phyloP scores from a whole-genome alignment of 1,284 basidiomycete species.

The Trichosporon sp. region DNA sequence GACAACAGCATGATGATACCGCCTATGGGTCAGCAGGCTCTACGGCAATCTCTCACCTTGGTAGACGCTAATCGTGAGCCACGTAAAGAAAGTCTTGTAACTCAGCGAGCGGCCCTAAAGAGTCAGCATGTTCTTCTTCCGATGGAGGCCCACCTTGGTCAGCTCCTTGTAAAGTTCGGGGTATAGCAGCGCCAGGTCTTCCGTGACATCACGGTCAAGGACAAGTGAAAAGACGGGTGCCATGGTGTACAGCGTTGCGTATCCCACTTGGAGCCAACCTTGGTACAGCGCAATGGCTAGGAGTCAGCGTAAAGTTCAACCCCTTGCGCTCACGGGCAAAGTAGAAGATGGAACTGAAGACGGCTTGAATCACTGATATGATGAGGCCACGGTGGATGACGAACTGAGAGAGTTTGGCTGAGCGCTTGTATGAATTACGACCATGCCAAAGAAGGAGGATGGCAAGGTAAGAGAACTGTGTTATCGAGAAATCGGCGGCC shows the following conservation, averaged over 20 bases:
- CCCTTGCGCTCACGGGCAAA: slow-evolving; percentile 63
- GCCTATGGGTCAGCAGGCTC: slow-evolving; percentile 53
- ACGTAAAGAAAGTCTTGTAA: slow-evolving; percentile 96
- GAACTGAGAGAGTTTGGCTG: slow-evolving; percentile 95
- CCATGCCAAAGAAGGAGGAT: slow-evolving; percentile 86
- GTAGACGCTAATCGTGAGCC: slow-evolving; percentile 96
- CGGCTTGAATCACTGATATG: slow-evolving; percentile 95
- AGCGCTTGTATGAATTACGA: slow-evolving; percentile 95
- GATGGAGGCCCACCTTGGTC: slow-evolving; percentile 67
- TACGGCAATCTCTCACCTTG: slow-evolving; percentile 62
- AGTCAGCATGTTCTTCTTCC: neutral
- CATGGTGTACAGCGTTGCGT: slow-evolving; percentile 98
- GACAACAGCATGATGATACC: slow-evolving; percentile 99
- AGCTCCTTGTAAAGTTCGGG: slow-evolving; percentile 97
- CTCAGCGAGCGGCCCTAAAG: slow-evolving; percentile 79
- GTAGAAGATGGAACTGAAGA: slow-evolving; percentile 96
- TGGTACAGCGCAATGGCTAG: slow-evolving; percentile 89
- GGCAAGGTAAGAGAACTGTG: slow-evolving; percentile 89
- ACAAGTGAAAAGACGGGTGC: slow-evolving; percentile 97
- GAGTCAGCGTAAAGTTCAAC: slow-evolving; percentile 51
- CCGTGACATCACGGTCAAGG: slow-evolving; percentile 90
- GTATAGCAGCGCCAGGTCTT: slow-evolving; percentile 90
- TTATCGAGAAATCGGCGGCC: slow-evolving; percentile 96
- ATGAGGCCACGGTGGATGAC: slow-evolving; percentile 98
- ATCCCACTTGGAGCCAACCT: slow-evolving; percentile 96